phyloP scores from a whole-genome alignment of 108 stramenopile species.

The Nitzschia sp. region DNA sequence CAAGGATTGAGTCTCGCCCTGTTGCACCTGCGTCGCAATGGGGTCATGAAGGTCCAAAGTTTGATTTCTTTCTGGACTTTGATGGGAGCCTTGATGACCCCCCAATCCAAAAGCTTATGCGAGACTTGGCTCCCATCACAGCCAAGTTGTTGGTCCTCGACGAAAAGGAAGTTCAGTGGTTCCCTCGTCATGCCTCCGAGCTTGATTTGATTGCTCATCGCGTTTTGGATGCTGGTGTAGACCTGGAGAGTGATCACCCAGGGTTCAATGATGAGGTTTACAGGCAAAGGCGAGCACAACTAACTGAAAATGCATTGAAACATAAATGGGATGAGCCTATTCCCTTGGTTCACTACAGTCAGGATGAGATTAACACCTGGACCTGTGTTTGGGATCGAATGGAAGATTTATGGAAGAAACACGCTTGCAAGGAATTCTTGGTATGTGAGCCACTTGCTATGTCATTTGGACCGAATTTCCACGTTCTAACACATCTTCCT shows the following conservation, averaged over 20 bases:
- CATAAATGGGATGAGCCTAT: constrained; percentile 77
- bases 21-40: constrained; percentile 8
- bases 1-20: constrained; percentile 87
- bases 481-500: neutral
- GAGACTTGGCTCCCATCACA: constrained; percentile 48
- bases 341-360: constrained; percentile 83
- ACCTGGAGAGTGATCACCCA: constrained; percentile 85
- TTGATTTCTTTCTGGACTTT: constrained; percentile 87
- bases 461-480: no score
- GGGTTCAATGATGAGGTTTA: constrained; percentile 89
- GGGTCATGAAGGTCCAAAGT: constrained; percentile 30
- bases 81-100: constrained; percentile 49
- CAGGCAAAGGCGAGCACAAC: constrained; percentile 67
- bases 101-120: constrained; percentile 59
- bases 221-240: constrained; percentile 81
- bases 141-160: constrained; percentile 77
- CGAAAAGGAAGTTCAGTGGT: constrained; percentile 90
- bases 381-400: constrained; percentile 85
- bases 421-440: constrained; percentile 92
- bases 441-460: constrained; percentile 15
- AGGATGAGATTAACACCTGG: constrained; percentile 90
- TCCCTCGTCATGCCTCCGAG: constrained; percentile 89
- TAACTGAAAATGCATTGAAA: constrained; percentile 66
- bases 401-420: constrained; percentile 75
- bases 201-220: constrained; percentile 89